phyloP scores from a whole-genome alignment of 305 asterid species.

The Lippia alba region DNA sequence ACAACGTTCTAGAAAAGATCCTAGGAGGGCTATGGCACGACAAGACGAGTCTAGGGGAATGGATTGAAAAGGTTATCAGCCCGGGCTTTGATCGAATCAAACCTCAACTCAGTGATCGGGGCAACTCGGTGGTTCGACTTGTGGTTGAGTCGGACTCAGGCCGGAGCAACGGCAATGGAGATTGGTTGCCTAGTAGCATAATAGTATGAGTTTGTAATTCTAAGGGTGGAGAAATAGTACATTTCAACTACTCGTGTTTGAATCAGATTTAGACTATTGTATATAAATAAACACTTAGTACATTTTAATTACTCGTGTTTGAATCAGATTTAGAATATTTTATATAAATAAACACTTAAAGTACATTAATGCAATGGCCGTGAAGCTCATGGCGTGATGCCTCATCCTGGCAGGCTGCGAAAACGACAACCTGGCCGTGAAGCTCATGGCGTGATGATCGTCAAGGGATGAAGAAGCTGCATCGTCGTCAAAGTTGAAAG shows the following conservation, averaged over 20 bases:
- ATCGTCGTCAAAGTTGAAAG: conserved; percentile 59
- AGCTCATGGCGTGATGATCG: conserved; percentile 35
- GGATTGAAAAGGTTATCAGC: conserved; percentile 67
- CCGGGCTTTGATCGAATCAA: conserved; percentile 68
- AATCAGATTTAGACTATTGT: too few species aligned
- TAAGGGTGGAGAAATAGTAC: conserved; percentile 10
- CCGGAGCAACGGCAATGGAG: conserved; percentile 42
- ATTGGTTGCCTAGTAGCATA: conserved; percentile 76
- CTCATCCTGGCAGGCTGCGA: conserved; percentile 43
- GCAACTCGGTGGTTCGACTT: conserved; percentile 47
- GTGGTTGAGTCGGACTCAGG: conserved; percentile 55
- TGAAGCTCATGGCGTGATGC: too few species aligned
- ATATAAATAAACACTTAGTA: too few species aligned
- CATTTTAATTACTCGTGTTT: too few species aligned
- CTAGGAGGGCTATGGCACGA: conserved; percentile 81
- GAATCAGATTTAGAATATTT: too few species aligned
- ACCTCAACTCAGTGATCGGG: conserved; percentile 39
- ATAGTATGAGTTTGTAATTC: conserved; percentile 39
- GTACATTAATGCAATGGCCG: too few species aligned
- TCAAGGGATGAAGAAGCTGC: conserved; percentile 27
- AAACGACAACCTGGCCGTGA: conserved; percentile 48
- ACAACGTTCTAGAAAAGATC: conserved; percentile 68
- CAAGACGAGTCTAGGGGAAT: conserved; percentile 58
- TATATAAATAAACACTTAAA: too few species aligned
- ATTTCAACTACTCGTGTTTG: too few species aligned